phyloP scores from a whole-genome alignment of 1,139 yeast species.

The Blastobotrys illinoisensis region DNA sequence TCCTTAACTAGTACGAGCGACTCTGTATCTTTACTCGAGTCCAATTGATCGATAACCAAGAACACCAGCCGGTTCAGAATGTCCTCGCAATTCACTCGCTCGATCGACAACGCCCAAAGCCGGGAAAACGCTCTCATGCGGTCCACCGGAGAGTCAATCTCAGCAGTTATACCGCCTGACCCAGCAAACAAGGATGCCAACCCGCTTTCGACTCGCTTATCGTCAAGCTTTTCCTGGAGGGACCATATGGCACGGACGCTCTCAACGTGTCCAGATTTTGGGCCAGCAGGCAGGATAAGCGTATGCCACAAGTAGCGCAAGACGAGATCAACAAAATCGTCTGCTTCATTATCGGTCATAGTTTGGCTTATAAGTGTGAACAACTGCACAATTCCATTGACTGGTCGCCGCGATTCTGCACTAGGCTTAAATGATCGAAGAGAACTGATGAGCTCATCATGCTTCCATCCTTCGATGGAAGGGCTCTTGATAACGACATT shows the following conservation, averaged over 20 bases:
- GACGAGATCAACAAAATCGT: slow-evolving; percentile 17
- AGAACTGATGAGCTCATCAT: slow-evolving; percentile 32
- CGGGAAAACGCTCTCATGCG: slow-evolving; percentile 31
- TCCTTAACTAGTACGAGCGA: slow-evolving; percentile 40
- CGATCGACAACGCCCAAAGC: slow-evolving; percentile 40
- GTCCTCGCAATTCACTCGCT: slow-evolving; percentile 37
- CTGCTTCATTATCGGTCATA: slow-evolving; percentile 16
- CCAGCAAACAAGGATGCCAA: slow-evolving; percentile 30
- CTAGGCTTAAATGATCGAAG: slow-evolving; percentile 20
- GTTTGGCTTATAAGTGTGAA: slow-evolving; percentile 2
- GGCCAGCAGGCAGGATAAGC: slow-evolving; percentile 5
- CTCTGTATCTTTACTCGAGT: slow-evolving; percentile 31
- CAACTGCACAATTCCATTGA: slow-evolving; percentile 4
- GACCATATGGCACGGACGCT: slow-evolving; percentile 45
- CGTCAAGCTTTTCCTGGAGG: slow-evolving; percentile 32
- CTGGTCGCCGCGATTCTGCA: not conserved
- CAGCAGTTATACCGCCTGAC: slow-evolving; percentile 6
- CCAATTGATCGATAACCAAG: slow-evolving; percentile 58
- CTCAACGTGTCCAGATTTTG: slow-evolving; percentile 49
- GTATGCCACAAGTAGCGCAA: slow-evolving; percentile 13
- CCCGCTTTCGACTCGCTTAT: slow-evolving; percentile 35
- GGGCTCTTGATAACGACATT: not conserved
- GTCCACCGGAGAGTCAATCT: slow-evolving; percentile 1
- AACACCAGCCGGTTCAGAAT: slow-evolving; percentile 64
- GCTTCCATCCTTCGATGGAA: slow-evolving; percentile 23